Evolutionary conservation across 2,329 filamentous ascomycete species (phyloP), one percentile per base, ranked within the genome.

Genomic region (Colletotrichum godetiae): DNA sequence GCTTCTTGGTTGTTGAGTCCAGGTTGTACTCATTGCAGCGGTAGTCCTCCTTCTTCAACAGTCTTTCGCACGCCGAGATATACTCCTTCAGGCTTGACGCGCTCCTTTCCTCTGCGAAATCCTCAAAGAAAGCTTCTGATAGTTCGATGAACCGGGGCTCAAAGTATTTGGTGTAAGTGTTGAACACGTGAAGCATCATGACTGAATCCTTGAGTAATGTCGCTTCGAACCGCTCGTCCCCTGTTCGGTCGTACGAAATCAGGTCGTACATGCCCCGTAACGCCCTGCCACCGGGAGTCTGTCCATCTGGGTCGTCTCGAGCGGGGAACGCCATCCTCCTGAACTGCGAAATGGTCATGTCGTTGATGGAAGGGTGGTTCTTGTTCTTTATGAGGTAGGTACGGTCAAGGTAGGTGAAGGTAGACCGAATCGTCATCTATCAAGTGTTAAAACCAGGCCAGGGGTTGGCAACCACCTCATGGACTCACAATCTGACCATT

Each of bases 341-440:
- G 80, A 98, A 99, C 73, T 95, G 88, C 15, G 87, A 84, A 68
- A 97, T 91, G 5, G 92, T 91, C 86, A 97, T 92, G 79, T 97
- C 94, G 78, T 95, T 93, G 69, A 99, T 91, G 42, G 93, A 93
- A 11, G 88, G 88, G 46, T 89, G 84, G 27, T 92, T 90, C 76
- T 92, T 91, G 58, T 92, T 91, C 70, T 93, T 92, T 2, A 98
- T 86, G 8, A 99, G 88, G 79, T 95, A 98, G 2, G 95, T 94
- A 75, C 97, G 92, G 81, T 99, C 96, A 76, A 99, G 89, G 79
- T 95, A 99, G 84, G 95, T 97, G 83, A 98, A 98, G 52, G 97
- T 93, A 75, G 94, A 96, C 61, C 95, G 91, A 65, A 99, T 90
- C 15, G 92, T 92, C 76, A 92, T 89, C 92, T 95, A 46, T 5